Evolutionary conservation across 148 eudicot species (phyloP).

Genomic region (Spergularia marina): DNA sequence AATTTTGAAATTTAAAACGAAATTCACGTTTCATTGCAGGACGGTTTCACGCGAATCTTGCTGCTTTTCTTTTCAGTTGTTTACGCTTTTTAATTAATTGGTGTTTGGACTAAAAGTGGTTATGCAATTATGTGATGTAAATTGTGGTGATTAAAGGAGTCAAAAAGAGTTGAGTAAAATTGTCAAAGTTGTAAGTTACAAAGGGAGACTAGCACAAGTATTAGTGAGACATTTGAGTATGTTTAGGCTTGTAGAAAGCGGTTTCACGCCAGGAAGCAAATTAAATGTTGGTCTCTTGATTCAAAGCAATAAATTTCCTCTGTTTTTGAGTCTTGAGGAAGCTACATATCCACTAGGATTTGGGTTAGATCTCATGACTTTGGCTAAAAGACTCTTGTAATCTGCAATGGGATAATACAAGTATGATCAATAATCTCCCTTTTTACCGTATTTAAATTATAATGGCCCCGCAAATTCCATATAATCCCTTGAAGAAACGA

Average conservation of each 20-base stretch:
- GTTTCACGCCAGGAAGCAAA: constrained; percentile 29
- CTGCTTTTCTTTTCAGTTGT: background rate
- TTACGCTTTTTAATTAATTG: background rate
- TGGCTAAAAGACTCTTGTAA: too few species aligned
- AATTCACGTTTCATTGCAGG: background rate
- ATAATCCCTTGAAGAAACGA: too few species aligned
- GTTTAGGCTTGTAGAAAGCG: constrained; percentile 5
- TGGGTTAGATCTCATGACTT: background rate
- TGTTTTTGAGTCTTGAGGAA: constrained; percentile 6
- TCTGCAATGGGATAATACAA: too few species aligned
- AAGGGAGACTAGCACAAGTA: constrained; percentile 10
- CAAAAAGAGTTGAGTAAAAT: constrained; percentile 15
- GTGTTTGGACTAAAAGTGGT: background rate
- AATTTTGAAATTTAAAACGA: too few species aligned
- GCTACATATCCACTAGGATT: constrained; percentile 9
- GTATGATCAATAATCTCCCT: too few species aligned
- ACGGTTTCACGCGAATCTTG: background rate
- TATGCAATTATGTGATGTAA: constrained; percentile 4
- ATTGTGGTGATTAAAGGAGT: background rate
- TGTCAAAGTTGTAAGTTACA: constrained; percentile 38
- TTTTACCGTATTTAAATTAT: too few species aligned
- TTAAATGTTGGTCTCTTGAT: constrained; percentile 20
- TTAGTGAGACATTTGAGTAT: constrained; percentile 14
- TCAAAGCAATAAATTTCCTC: constrained; percentile 15
- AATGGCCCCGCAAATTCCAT: too few species aligned